These are phyloP conservation scores for Linnemannia hyalina DNA, from an alignment of 192 early-diverging fungal genomes.

Conservation along the genomic window DNA sequence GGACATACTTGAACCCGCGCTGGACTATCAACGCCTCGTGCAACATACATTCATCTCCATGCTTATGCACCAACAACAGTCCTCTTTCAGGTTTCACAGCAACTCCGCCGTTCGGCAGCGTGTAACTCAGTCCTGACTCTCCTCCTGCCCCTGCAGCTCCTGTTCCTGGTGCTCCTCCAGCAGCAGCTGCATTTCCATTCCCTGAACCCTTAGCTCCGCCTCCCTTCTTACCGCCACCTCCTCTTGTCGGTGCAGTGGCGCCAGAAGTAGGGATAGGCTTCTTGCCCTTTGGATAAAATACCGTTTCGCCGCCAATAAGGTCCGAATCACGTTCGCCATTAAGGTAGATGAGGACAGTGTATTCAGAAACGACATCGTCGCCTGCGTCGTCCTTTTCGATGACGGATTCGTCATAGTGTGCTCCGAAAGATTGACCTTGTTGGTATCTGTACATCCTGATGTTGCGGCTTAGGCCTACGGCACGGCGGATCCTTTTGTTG, in stretches of 20 bases:
- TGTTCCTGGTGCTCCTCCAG: not conserved
- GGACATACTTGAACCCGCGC: slow-evolving; percentile 69
- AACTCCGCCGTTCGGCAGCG: slow-evolving; percentile 61
- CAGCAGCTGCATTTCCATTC: not conserved
- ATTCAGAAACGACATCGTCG: slow-evolving; percentile 63
- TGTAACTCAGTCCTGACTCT: slow-evolving; percentile 58
- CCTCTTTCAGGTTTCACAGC: slow-evolving; percentile 68
- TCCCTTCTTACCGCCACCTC: not conserved
- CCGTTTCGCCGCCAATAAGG: slow-evolving; percentile 34
- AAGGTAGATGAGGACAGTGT: slow-evolving; percentile 70
- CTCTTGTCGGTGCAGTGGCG: not conserved
- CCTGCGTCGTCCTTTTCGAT: slow-evolving; percentile 60
- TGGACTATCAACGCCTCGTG: slow-evolving; percentile 68
- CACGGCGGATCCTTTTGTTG: slow-evolving; percentile 35
- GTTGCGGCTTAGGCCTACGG: slow-evolving; percentile 66
- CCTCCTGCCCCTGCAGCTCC: not conserved
- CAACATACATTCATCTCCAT: slow-evolving; percentile 72
- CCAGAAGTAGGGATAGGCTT: slow-evolving; percentile 15
- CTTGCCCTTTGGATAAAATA: slow-evolving; percentile 45
- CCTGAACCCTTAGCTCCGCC: not conserved
- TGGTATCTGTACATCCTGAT: slow-evolving; percentile 73
- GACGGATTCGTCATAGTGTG: slow-evolving; percentile 73
- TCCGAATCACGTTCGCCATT: slow-evolving; percentile 61
- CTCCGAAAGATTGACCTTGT: slow-evolving; percentile 69
- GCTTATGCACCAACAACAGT: slow-evolving; percentile 69